Base-by-base conservation (phyloP, 192 early-diverging fungal species). In the Phycomyces blakesleeanus region DNA sequence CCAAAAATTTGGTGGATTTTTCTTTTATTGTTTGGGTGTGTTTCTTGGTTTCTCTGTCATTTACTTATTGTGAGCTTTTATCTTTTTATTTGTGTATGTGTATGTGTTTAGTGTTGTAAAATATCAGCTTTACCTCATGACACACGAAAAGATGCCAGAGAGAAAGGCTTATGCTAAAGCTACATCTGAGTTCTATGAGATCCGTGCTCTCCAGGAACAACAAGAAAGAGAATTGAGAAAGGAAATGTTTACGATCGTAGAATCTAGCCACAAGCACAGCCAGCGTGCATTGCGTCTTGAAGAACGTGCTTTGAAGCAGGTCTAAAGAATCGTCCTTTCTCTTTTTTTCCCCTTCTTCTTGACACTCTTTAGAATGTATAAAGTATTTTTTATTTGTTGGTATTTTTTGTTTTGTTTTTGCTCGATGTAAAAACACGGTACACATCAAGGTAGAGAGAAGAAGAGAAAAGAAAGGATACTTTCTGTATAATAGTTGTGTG, bases 101-200 rank as follows among this genome's bases (percentile, higher is more conserved):
- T n/a, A n/a, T n/a, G n/a, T 62, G 27, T 14, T 38, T 74, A 90
- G 88, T 83, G 91, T 97, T 59, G 85, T 97, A 53, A 88, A 89
- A 72, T 82, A 91, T 72, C 90, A 94, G 73, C 51, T 91, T 60
- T 84, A 90, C 75, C 78, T 95, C 47, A 92, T 93, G 83, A 70
- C 78, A 27, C 54, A 49, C 16, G 59, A 79, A 54, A 81, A 81
- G 38, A 73, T 89, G 67, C 73, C 86, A 22, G 81, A 89, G 72
- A 80, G 86, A 63, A 83, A 86, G 42, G 93, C 95, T 16, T 97
- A 97, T 62, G 81, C 78, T 41, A 78, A 81, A 52, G 90, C 90
- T 21, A 87, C 91, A 14, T 57, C 67, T 14, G 91, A 92, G 64
- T 95, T 97, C 70, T 95, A 95, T 69, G 68, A 71, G 55, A 71